Percentiles rank a stretch among this genome's conserved stretches.
phyloP scores from a whole-genome alignment of 768 basidiomycete species.

The Tephrocybe sp. region DNA sequence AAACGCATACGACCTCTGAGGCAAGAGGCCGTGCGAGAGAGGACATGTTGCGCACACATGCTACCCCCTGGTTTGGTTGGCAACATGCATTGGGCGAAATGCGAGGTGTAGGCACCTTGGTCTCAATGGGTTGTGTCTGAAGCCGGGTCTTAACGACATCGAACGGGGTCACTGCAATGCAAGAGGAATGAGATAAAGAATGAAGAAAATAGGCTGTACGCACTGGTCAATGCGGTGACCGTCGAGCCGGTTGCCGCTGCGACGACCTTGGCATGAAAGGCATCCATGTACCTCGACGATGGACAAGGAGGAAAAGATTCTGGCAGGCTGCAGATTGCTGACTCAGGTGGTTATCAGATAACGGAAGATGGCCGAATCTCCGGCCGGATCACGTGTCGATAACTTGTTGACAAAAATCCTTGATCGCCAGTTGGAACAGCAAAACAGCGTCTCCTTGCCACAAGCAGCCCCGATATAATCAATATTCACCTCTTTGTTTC shows the following conservation, averaged over 20 bases:
- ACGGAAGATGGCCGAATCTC: constrained; percentile 11
- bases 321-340: background rate
- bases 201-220: constrained; percentile 20
- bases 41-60: constrained; percentile 78
- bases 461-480: constrained; percentile 12
- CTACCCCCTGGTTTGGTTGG: constrained; percentile 53
- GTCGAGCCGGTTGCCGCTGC: constrained; percentile 81
- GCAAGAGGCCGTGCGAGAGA: constrained; percentile 60
- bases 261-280: constrained; percentile 75
- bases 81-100: constrained; percentile 64
- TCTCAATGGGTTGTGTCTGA: constrained; percentile 80
- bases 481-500: constrained; percentile 2
- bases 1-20: constrained; percentile 73
- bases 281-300: constrained; percentile 52
- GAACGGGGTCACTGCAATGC: constrained; percentile 91
- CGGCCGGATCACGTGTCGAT: constrained; percentile 16
- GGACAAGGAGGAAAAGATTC: constrained; percentile 8
- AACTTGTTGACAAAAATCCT: constrained; percentile 19
- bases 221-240: constrained; percentile 82
- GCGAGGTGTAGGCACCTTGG: constrained; percentile 50
- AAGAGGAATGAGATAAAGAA: constrained; percentile 4
- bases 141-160: constrained; percentile 97
- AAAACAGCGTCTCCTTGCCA: constrained; percentile 9
- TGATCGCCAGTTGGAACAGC: constrained; percentile 3
- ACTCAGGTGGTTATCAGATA: constrained; percentile 34